Evolutionary conservation across 257 asterid genomes (phyloP).

Genomic region (Ligustrum vulgare): DNA sequence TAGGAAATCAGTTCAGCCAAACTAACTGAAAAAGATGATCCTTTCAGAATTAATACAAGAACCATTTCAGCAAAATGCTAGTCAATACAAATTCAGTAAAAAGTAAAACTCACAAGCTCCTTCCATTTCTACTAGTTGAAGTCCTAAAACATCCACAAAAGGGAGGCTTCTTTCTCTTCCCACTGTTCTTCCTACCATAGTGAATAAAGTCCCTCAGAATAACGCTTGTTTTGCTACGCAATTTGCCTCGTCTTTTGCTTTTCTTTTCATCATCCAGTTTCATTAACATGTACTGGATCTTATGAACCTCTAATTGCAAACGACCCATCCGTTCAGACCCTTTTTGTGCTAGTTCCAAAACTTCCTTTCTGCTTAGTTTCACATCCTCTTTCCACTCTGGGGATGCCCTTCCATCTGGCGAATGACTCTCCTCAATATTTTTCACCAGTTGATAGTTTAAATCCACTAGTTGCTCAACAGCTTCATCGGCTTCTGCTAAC

Average conservation of each 20-base stretch:
- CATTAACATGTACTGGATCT: slow-evolving; percentile 58
- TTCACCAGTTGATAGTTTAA: slow-evolving; percentile 64
- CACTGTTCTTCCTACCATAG: slow-evolving; percentile 57
- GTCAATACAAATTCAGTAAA: slow-evolving; percentile 16
- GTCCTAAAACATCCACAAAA: slow-evolving; percentile 73
- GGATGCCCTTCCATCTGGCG: slow-evolving; percentile 47
- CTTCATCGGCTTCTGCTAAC: slow-evolving; percentile 76
- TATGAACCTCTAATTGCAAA: slow-evolving; percentile 71
- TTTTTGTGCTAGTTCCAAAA: slow-evolving; percentile 63
- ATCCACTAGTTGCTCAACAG: slow-evolving; percentile 53
- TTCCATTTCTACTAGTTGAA: slow-evolving; percentile 40
- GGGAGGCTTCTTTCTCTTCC: slow-evolving; percentile 58
- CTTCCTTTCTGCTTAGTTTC: slow-evolving; percentile 46
- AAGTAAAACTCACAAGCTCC: slow-evolving; percentile 24
- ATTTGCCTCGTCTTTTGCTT: slow-evolving; percentile 47
- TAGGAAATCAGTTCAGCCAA: slow-evolving; percentile 32
- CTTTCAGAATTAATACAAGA: slow-evolving; percentile 26
- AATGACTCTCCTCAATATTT: slow-evolving; percentile 50
- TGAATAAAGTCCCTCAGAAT: slow-evolving; percentile 72
- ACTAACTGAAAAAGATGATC: slow-evolving; percentile 25
- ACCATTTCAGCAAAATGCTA: slow-evolving; percentile 17
- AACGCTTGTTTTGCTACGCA: slow-evolving; percentile 45
- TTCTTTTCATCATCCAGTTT: slow-evolving; percentile 71
- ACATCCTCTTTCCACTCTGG: slow-evolving; percentile 48
- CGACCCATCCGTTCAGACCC: slow-evolving; percentile 70